phyloP scores from a whole-genome alignment of 2,329 filamentous ascomycete species.

The Westerdykella aurantiaca region DNA sequence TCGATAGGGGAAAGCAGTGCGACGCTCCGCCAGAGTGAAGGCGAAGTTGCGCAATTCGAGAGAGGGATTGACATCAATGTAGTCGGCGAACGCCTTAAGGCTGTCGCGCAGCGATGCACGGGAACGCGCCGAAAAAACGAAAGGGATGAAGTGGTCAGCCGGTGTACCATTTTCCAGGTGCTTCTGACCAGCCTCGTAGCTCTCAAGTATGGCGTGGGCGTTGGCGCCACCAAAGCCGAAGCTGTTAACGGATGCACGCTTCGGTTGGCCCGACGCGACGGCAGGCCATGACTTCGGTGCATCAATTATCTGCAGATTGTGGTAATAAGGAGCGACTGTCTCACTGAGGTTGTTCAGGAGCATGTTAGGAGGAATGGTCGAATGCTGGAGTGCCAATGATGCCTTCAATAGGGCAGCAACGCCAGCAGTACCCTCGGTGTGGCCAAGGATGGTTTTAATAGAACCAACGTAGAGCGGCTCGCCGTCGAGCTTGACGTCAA shows the following conservation, averaged over 20 bases:
- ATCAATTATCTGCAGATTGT: constrained; percentile 9
- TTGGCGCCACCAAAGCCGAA: constrained; percentile 24
- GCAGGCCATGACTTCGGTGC: constrained; percentile 8
- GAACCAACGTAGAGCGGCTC: constrained; percentile 6
- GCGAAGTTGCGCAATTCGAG: constrained; percentile 5
- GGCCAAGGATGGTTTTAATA: constrained; percentile 36
- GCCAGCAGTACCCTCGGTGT: constrained; percentile 33
- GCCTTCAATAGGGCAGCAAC: constrained; percentile 33
- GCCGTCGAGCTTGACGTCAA: not conserved
- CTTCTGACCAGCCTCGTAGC: not conserved
- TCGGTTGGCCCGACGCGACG: constrained; percentile 1
- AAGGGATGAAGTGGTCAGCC: constrained; percentile 6
- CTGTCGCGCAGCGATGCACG: not conserved
- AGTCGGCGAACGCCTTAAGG: constrained; percentile 1
- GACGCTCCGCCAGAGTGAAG: constrained; percentile 9
- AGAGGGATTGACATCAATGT: not conserved
- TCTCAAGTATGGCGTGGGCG: constrained; percentile 20
- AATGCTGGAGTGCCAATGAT: constrained; percentile 35
- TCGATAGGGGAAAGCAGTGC: not conserved
- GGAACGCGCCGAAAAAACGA: constrained; percentile 7
- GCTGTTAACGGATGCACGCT: constrained; percentile 4
- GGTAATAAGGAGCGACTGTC: constrained; percentile 3
- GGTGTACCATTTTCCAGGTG: too few species aligned
- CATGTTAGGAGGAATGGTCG: constrained; percentile 26
- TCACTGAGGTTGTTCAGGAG: constrained; percentile 27